phyloP scores from a whole-genome alignment of 805 yeast species.

The Candida nonsorbophila region DNA sequence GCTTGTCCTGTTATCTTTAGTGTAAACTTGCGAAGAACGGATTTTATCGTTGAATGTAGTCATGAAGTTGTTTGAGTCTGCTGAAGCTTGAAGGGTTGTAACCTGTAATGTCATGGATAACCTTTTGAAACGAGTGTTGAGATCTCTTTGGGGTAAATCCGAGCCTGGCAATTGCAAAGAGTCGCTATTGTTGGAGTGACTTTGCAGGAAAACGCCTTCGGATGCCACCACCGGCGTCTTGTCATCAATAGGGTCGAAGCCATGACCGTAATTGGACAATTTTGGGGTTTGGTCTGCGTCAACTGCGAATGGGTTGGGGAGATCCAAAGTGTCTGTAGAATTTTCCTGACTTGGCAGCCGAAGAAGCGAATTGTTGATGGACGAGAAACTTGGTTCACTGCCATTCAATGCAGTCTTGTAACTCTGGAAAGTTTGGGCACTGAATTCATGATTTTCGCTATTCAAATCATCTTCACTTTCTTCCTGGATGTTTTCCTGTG shows the following conservation, averaged over 20 bases:
- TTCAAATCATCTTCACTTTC: too few species aligned
- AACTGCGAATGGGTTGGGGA: conserved; percentile 1
- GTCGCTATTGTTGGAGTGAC: not conserved
- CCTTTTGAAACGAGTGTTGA: conserved; percentile 31
- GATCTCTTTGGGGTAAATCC: conserved; percentile 25
- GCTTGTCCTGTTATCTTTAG: conserved; percentile 16
- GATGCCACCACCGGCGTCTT: conserved; percentile 21
- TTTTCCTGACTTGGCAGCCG: conserved; percentile 5
- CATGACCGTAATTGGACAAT: conserved; percentile 9
- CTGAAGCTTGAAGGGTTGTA: conserved; percentile 20
- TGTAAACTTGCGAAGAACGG: not conserved
- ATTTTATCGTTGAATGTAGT: conserved; percentile 32
- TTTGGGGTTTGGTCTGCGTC: conserved; percentile 30
- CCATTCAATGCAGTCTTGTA: conserved; percentile 21
- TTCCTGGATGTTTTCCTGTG: too few species aligned
- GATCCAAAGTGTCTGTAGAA: conserved; percentile 1
- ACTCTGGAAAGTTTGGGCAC: conserved; percentile 20
- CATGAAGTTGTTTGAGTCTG: conserved; percentile 37
- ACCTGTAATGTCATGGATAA: conserved; percentile 32
- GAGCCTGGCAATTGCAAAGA: conserved; percentile 1
- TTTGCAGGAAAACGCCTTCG: conserved; percentile 4
- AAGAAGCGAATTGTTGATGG: conserved; percentile 28
- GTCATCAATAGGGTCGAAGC: conserved; percentile 14
- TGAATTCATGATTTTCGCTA: too few species aligned
- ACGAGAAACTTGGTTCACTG: conserved; percentile 24